These are phyloP conservation scores for Cryphonectria japonica DNA, from an alignment of 2,329 filamentous ascomycete genomes.

Conservation along the genomic window DNA sequence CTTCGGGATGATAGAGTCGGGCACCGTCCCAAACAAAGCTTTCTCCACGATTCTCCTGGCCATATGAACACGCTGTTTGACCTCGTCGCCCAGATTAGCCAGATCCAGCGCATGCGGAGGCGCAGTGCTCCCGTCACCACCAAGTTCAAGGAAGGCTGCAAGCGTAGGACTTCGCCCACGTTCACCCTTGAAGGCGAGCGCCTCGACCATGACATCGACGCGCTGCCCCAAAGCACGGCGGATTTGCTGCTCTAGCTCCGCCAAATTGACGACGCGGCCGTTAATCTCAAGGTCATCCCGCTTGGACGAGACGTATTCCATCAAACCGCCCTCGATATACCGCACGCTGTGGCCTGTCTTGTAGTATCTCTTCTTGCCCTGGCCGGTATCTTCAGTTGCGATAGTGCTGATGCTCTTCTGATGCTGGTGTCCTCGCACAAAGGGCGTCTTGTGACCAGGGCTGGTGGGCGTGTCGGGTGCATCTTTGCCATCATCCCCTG, in stretches of 20 bases:
- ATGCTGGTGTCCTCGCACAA: slow-evolving; percentile 31
- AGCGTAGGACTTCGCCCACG: slow-evolving; percentile 43
- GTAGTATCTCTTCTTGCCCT: slow-evolving; percentile 44
- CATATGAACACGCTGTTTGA: slow-evolving; percentile 48
- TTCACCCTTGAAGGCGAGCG: slow-evolving; percentile 48
- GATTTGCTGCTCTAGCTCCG: slow-evolving; percentile 51
- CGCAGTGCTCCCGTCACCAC: slow-evolving; percentile 44
- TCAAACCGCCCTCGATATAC: slow-evolving; percentile 51
- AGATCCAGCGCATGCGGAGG: slow-evolving; percentile 42
- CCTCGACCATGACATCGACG: slow-evolving; percentile 54
- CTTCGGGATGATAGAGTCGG: slow-evolving; percentile 49
- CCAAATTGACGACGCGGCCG: slow-evolving; percentile 45
- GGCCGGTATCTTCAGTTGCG: slow-evolving; percentile 32
- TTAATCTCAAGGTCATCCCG: slow-evolving; percentile 47
- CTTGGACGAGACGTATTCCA: slow-evolving; percentile 52
- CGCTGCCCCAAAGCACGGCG: slow-evolving; percentile 51
- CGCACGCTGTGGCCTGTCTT: slow-evolving; percentile 57
- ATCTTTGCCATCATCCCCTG: slow-evolving; percentile 18
- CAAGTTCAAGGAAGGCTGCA: slow-evolving; percentile 55
- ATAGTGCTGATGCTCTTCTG: slow-evolving; percentile 31
- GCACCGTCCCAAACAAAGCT: slow-evolving; percentile 44
- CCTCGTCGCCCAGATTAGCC: slow-evolving; percentile 42
- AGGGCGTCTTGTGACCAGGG: slow-evolving; percentile 37
- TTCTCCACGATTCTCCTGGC: slow-evolving; percentile 49
- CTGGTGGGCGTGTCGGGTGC: slow-evolving; percentile 35